Evolutionary conservation across 2,329 filamentous ascomycete species (phyloP), one percentile per base, ranked within the genome.

Genomic region (Talaromyces sp.): DNA sequence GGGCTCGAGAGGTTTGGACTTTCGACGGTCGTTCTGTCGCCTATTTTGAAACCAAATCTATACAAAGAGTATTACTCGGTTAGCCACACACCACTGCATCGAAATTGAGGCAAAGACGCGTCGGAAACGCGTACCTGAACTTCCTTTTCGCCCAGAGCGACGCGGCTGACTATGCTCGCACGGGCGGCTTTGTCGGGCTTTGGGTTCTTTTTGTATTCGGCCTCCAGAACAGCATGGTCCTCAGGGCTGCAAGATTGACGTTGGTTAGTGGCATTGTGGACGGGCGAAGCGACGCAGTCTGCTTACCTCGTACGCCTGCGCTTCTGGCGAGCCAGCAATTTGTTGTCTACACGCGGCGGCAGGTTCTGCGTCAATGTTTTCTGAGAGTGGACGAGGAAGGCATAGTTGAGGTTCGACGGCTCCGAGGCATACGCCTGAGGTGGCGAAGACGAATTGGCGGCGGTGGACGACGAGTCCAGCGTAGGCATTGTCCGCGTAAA

Each of bases 11-110:
- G 93, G 92, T 68, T 91, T 89, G 60, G 91, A 92, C 79, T 93
- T 96, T 67, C 93, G 86, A 69, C 93, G 86, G 74, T 96, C 91
- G 76, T 96, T 96, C 75, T 98, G 93, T 66, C 93, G 85, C 71
- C 92, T 87, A 72, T 97, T 97, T 72, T 97, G 93, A 78, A 97
- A 97, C 93, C 93, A 98, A 69, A 97, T 96, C 93, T 97, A 36
- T 36, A 36, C 15, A 64, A 39, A 6, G 36, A n/a, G 3, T 36
- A 25, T 44, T 9, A 19, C n/a, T 25, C 19, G 39, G 51, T 63
- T 33, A 60, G 55, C 36, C 11, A 60, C 44, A 42, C 1, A 17
- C 52, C 30, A 13, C 44, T 25, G 4, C 15, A 25, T 25, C 19
- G 39, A 17, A 49, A 13, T 22, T 13, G 54, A 25, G 27, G 15